A percentile compares a stretch with the other conserved stretches of the same genome.
Conservation (phyloP, 768 basidiomycete genomes). For the Chalciporus sphaerocephalus region DNA sequence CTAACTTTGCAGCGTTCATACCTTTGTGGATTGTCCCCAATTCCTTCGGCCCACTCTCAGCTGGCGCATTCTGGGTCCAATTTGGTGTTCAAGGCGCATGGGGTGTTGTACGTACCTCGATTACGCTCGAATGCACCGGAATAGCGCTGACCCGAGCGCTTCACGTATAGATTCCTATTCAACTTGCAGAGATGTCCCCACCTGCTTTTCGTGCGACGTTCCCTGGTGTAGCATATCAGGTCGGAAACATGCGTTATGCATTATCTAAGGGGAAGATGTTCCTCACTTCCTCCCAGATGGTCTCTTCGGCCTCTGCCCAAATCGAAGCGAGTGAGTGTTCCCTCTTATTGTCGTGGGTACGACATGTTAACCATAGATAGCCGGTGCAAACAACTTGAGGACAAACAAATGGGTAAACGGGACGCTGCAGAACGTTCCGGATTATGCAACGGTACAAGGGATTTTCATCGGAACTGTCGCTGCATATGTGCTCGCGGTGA, state of each 20-base stretch:
- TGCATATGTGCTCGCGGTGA: constrained; percentile 70
- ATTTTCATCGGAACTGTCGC: constrained; percentile 83
- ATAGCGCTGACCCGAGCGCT: not conserved
- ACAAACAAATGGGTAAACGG: constrained; percentile 47
- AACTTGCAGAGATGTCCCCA: constrained; percentile 79
- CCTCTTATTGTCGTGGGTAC: not conserved
- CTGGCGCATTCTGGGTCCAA: constrained; percentile 84
- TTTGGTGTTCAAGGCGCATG: constrained; percentile 88
- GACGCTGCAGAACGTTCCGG: constrained; percentile 39
- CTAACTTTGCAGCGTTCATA: constrained; percentile 42
- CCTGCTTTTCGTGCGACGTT: constrained; percentile 87
- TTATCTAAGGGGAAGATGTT: not conserved
- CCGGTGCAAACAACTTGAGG: constrained; percentile 53
- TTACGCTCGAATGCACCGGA: not conserved
- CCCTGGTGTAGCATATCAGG: constrained; percentile 80
- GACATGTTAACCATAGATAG: constrained; percentile 28
- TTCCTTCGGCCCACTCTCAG: constrained; percentile 61
- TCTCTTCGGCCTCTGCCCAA: constrained; percentile 70
- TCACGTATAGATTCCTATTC: constrained; percentile 59
- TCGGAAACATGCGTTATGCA: constrained; percentile 54
- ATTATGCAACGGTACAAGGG: constrained; percentile 80
- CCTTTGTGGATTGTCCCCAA: constrained; percentile 81
- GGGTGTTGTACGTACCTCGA: constrained; percentile 61
- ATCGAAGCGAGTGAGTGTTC: constrained; percentile 25
- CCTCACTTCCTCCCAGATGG: constrained; percentile 37